Conservation (phyloP, 805 yeast genomes). For the Candida caryicola region DNA sequence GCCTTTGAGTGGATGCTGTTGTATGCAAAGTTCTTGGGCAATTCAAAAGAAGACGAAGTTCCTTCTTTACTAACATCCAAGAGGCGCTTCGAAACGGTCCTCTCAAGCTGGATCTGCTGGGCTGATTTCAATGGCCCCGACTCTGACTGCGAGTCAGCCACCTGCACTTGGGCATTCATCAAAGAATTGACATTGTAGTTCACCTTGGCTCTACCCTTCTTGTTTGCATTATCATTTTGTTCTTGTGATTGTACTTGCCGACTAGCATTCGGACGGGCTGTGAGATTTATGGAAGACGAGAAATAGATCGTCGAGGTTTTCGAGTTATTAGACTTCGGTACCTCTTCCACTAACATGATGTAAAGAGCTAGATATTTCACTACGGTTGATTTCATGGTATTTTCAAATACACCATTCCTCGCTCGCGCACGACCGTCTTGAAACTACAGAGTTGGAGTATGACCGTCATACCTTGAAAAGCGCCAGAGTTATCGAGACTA, state of each 20-base stretch:
- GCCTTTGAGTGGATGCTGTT: conserved; percentile 26
- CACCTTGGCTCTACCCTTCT: conserved; percentile 40
- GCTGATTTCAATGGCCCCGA: conserved; percentile 40
- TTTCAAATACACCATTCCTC: too few relatives aligned
- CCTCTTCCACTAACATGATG: conserved; percentile 46
- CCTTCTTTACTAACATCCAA: conserved; percentile 35
- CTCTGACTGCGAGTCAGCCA: conserved; percentile 22
- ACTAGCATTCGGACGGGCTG: conserved; percentile 34
- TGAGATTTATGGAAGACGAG: conserved; percentile 39
- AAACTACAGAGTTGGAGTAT: too few relatives aligned
- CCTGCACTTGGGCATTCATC: conserved; percentile 42
- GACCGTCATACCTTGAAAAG: too few relatives aligned
- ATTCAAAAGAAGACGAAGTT: conserved; percentile 31
- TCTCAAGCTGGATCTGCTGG: conserved; percentile 42
- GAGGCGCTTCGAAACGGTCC: conserved; percentile 35
- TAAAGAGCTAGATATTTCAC: too few relatives aligned
- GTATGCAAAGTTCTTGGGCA: conserved; percentile 41
- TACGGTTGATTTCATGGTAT: too few relatives aligned
- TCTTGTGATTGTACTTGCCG: conserved; percentile 15
- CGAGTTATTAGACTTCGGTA: conserved; percentile 32
- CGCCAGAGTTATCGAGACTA: too few relatives aligned
- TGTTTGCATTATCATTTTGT: conserved; percentile 20
- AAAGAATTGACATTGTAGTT: conserved; percentile 43
- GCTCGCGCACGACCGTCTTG: too few relatives aligned
- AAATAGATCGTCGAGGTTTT: conserved; percentile 39